Base-by-base conservation (phyloP, 305 asterid species). In the Fraxinus baroniana region DNA sequence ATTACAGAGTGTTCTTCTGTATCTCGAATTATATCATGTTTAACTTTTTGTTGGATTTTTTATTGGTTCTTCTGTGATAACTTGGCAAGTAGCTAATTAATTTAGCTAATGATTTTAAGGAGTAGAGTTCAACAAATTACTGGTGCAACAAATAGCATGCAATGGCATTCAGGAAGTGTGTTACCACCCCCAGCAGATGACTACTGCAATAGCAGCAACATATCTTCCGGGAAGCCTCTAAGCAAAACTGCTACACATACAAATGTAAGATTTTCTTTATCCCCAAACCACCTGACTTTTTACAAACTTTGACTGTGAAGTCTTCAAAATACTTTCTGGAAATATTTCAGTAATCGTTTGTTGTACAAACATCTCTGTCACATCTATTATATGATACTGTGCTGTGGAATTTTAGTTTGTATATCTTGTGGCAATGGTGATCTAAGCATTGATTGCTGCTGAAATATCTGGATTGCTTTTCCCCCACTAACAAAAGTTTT, bases 101-200 rank as follows among this genome's bases (percentile, higher is more conserved):
- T 88, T 85, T 87, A 2, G 82, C 77, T 88, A 76, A 70, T 90
- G 79, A 84, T 90, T 88, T 85, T 83, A 81, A 92, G 94, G 96
- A 91, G 88, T 88, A 92, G 96, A 84, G 96, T 92, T 83, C 98
- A 94, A 82, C 95, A 92, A 86, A 90, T 87, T 85, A 90, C 92
- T 44, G 89, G 97, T 81, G 83, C 94, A 86, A 74, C 92, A 85
- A 89, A 84, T 85, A 85, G 91, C 83, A 83, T 30, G 82, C 98
- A 92, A 84, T 89, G 91, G 83, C 95, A 93, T 79, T 88, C 96
- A 72, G 98, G 99, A 85, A 94, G 78, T 86, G 90, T 87, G 76
- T 88, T 97, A 79, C 99, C 99, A 83, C 92, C 99, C 30, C 95
- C 99, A n/a, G 92, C 88, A 82, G 98, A 97, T 87, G 97, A 93